Conservation (phyloP, 129 eudicot species). For the Helianthus tuberosus region DNA sequence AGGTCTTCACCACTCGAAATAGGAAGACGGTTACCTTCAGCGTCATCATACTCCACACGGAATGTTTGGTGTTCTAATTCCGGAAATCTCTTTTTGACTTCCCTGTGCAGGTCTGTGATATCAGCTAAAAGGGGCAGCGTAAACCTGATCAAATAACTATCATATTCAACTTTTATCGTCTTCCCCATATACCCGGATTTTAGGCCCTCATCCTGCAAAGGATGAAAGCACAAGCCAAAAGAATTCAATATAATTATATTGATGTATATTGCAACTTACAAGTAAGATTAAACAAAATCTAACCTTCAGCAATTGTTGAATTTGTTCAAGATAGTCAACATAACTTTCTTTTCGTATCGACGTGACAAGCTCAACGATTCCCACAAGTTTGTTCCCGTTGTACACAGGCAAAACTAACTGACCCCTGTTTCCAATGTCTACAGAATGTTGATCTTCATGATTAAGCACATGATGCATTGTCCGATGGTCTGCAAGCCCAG, state of each 20-base stretch:
- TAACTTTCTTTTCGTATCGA: slow-evolving; percentile 7
- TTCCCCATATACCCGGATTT: background rate
- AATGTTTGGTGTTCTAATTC: background rate
- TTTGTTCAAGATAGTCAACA: background rate
- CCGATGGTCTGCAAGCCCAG: slow-evolving; percentile 5
- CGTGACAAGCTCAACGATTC: slow-evolving; percentile 13
- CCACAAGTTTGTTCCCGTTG: background rate
- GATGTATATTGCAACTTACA: background rate
- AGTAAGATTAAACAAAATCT: background rate
- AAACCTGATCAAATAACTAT: no score
- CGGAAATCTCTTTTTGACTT: background rate
- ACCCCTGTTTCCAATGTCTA: background rate
- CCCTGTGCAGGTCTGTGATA: background rate
- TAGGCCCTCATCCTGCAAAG: background rate
- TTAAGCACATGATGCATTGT: background rate
- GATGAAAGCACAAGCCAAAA: background rate
- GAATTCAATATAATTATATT: background rate
- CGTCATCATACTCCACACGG: background rate
- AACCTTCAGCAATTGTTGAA: background rate
- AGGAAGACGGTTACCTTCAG: background rate
- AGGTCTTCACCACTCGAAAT: background rate
- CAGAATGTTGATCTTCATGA: background rate
- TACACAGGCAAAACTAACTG: slow-evolving; percentile 13
- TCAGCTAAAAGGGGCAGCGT: no score
- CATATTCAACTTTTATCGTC: background rate